Conservation (phyloP, 2,329 filamentous ascomycete genomes). For the Paecilomyces fulvus region DNA sequence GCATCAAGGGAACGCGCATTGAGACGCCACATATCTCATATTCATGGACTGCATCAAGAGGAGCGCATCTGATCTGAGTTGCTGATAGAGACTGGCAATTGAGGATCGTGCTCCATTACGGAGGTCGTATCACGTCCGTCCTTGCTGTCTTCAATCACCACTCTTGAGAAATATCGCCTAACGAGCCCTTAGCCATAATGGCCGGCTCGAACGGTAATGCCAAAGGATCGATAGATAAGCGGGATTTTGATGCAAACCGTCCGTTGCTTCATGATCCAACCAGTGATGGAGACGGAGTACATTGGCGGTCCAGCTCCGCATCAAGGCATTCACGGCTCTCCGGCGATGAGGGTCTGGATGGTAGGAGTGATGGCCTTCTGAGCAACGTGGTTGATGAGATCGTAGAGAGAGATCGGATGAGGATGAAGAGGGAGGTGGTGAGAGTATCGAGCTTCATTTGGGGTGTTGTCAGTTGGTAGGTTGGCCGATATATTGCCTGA, state of each 20-base stretch:
- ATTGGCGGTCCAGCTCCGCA: conserved; percentile 1
- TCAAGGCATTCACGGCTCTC: conserved; percentile 9
- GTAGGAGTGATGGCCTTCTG: conserved; percentile 43
- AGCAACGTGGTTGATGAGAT: conserved; percentile 54
- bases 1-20: neutral
- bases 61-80: neutral
- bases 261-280: conserved; percentile 18
- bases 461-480: conserved; percentile 52
- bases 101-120: neutral
- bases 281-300: conserved; percentile 5
- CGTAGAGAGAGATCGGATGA: conserved; percentile 47
- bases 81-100: neutral
- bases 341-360: conserved; percentile 17
- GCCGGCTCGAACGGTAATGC: conserved; percentile 7
- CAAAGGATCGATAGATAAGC: conserved; percentile 30
- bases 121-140: neutral
- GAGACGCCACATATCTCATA: neutral
- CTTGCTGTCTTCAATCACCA: neutral
- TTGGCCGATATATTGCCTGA: neutral
- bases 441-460: conserved; percentile 51
- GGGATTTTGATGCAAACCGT: conserved; percentile 39
- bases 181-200: neutral
- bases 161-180: neutral
- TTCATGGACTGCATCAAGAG: neutral
- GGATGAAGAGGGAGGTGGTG: conserved; percentile 44